phyloP scores from a whole-genome alignment of 2,329 filamentous ascomycete genomes.

The Colletotrichum gigasporum region DNA sequence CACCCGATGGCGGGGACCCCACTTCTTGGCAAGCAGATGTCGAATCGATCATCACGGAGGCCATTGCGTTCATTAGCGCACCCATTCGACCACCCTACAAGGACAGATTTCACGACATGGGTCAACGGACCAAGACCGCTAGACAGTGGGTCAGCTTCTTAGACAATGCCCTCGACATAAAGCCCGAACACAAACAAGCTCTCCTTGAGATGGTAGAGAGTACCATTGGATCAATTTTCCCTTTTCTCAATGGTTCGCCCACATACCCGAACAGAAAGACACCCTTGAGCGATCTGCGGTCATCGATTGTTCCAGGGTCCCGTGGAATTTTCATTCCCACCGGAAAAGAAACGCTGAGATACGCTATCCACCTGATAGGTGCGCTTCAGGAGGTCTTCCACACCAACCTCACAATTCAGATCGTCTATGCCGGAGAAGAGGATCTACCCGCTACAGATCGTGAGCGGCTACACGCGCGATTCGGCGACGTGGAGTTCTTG shows the following conservation, averaged over 20 bases:
- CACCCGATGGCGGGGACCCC: not conserved
- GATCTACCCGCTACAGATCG: conserved; percentile 40
- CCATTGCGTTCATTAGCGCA: conserved; percentile 34
- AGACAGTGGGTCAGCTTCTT: conserved; percentile 31
- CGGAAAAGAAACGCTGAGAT: conserved; percentile 42
- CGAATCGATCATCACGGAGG: not conserved
- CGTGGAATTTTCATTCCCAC: conserved; percentile 47
- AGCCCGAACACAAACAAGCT: not conserved
- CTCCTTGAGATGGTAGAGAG: not conserved
- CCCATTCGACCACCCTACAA: conserved; percentile 40
- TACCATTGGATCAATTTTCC: not conserved
- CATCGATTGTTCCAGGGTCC: conserved; percentile 32
- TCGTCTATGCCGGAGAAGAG: conserved; percentile 46
- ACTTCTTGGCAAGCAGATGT: conserved; percentile 1
- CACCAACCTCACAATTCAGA: conserved; percentile 43
- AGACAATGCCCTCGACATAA: not conserved
- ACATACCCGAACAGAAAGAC: conserved; percentile 11
- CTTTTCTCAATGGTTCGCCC: not conserved
- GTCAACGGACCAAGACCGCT: conserved; percentile 37
- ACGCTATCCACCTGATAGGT: conserved; percentile 45
- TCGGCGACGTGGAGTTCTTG: conserved; percentile 40
- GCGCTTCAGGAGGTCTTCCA: conserved; percentile 40
- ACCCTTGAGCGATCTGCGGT: conserved; percentile 32
- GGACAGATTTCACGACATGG: conserved; percentile 41
- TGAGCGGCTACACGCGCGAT: conserved; percentile 34